Evolutionary conservation across 164 flowering plant species (phyloP).

Genomic region (Dillenia turbinata): DNA sequence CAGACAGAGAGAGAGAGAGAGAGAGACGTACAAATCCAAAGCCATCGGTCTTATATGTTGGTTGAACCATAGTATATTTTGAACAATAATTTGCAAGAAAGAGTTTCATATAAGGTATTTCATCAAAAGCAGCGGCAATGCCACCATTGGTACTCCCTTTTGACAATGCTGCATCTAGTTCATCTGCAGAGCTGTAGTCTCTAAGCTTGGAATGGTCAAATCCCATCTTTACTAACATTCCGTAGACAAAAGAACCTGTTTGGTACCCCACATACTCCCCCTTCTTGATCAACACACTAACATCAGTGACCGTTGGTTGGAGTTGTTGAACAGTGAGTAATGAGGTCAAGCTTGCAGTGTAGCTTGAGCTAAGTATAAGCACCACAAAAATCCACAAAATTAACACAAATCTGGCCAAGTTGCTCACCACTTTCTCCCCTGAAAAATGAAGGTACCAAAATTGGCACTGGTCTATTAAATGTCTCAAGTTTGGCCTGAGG

Average conservation of each 20-base stretch:
- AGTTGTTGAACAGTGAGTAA: conserved; percentile 7
- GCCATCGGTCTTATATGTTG: conserved; percentile 12
- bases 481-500: no score
- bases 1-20: conserved; percentile 5
- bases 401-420: conserved; percentile 10
- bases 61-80: conserved; percentile 13
- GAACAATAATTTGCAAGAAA: conserved; percentile 8
- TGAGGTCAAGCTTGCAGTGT: conserved; percentile 13
- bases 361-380: conserved; percentile 10
- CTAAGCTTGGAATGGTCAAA: conserved; percentile 11
- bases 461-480: no score
- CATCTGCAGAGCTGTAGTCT: background rate
- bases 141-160: conserved; percentile 13
- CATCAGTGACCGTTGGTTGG: conserved; percentile 5
- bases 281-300: conserved; percentile 1
- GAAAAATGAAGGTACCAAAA: background rate
- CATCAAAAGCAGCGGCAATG: conserved; percentile 8
- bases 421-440: conserved; percentile 11
- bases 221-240: conserved; percentile 1
- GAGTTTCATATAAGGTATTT: conserved; percentile 13
- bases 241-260: conserved; percentile 7
- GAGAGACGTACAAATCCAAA: conserved; percentile 19
- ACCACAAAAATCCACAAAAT: conserved; percentile 17
- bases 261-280: conserved; percentile 8
- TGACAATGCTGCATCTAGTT: conserved; percentile 5